Evolutionary conservation across 2,329 filamentous ascomycete genomes (phyloP), one percentile per base, ranked within the genome.

Genomic region (Botrytis cinerea): DNA sequence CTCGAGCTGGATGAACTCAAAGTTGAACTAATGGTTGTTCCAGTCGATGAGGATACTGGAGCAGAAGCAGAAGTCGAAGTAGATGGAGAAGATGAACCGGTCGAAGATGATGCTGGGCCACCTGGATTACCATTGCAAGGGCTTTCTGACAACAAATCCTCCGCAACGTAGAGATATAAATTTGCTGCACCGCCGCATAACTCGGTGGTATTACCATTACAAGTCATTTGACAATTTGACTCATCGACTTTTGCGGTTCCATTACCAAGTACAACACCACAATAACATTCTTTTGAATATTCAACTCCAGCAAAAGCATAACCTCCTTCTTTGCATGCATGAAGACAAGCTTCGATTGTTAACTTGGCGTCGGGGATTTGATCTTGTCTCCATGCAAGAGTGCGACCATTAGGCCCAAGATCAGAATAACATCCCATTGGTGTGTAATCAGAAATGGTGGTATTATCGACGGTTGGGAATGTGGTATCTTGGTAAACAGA

Each of bases 71-170:
- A 20, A 14, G 54, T 68, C 2, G 70, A 71, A 45, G 43, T 51
- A n/a, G 59, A 63, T 14, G 72, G 69, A 57, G n/a, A 28, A 54
- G 46, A 32, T 57, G n/a, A 40, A 22, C 32, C 54, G 2, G 32
- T 28, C 3, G 74, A 74, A 74, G 79, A 75, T 64, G 60, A 72
- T 35, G 38, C 20, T 28, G 48, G 16, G 22, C n/a, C 28, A 38
- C 70, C 70, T 66, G 66, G 48, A 43, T 70, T 72, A 62, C 73
- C 74, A 40, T 70, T 62, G 77, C 86, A 88, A 59, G 86, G 86
- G 80, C 88, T 82, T 20, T 84, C 81, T 71, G 85, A 87, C 78
- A 84, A 80, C 46, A 89, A 81, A 71, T 87, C 84, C 70, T 82
- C 82, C 67, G 86, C 85, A 61, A 86, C 83, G 74, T 85, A 84